Conservation (phyloP, 139 green algal genomes). For the Tetraselmis chui region DNA sequence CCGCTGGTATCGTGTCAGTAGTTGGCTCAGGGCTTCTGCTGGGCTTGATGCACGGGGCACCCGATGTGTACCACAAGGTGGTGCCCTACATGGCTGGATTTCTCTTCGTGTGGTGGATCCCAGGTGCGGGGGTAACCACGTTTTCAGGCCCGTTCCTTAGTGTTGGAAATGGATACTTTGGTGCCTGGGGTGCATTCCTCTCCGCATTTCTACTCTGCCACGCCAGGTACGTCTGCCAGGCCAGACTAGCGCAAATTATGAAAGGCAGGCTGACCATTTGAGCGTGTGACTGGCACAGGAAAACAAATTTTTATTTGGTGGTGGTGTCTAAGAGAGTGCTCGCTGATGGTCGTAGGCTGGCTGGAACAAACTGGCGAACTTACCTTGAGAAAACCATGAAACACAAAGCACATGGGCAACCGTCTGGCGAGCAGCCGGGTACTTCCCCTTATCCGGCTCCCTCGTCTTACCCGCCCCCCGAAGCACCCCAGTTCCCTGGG, state of each 20-base stretch:
- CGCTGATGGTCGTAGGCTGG: no score
- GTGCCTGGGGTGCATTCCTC: neutral
- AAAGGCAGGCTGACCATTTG: no score
- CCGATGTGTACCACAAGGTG: neutral
- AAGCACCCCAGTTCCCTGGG: neutral
- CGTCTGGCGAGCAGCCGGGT: no score
- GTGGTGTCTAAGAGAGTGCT: no score
- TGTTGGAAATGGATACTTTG: neutral
- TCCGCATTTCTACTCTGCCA: neutral
- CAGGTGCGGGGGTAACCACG: neutral
- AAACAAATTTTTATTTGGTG: no score
- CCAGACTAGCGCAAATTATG: no score
- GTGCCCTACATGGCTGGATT: neutral
- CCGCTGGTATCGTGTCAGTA: neutral
- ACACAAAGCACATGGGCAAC: no score
- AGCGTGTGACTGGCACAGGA: no score
- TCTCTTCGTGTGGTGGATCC: neutral
- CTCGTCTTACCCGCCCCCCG: no score
- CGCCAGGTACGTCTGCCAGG: neutral
- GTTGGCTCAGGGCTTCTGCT: neutral
- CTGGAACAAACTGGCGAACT: neutral
- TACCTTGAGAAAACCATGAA: neutral
- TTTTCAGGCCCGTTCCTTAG: neutral
- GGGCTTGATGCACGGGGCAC: neutral
- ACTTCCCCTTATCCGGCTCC: no score